Evolutionary conservation across 2,329 filamentous ascomycete species (phyloP), one percentile per base, ranked within the genome.

Genomic region (Penicillium sp.): DNA sequence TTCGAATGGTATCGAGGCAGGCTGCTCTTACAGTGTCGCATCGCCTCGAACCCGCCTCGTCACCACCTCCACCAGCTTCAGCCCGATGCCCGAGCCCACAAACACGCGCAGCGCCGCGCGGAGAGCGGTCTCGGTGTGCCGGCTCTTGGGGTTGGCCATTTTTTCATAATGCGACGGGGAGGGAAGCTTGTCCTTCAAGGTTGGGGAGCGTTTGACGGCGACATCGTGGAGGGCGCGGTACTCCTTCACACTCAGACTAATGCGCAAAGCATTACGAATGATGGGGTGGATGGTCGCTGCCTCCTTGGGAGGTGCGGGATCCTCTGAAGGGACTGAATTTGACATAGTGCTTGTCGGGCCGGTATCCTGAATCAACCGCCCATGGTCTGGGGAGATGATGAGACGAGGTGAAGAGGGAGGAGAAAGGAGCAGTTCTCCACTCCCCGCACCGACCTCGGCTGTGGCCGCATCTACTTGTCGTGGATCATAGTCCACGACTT

Each of bases 141-240:
- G 83, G 58, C 88, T 83, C 24, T 69, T 71, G 1, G 72, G 72
- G 31, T 72, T 72, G 3, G 75, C 67, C 49, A 81, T 75, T 8
- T 72, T 74, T 52, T 80, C 77, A 57, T 78, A 82, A 35, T 68
- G 66, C 28, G 71, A 68, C 4, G 81, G 80, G 15, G 72, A 68
- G 12, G 75, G 75, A 2, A 78, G 69, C 54, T 72, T 74, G 54
- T 76, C 78, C 73, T 81, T 71, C 64, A 87, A 69, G 62, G 79
- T 70, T 74, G 76, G 67, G 4, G 88, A 86, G 41, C 86, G 83
- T 53, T 88, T 89, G 44, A 93, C 78, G 46, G 95, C 80, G 65
- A 91, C 90, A 64, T 86, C 85, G 70, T 95, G 89, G 15, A 96
- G 80, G 1, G 86, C 75, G 58, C 88, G 85, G 71, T 96, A 96